Base-by-base conservation (phyloP, 2,329 filamentous ascomycete genomes). In the Aspergillus quadrilineatus region DNA sequence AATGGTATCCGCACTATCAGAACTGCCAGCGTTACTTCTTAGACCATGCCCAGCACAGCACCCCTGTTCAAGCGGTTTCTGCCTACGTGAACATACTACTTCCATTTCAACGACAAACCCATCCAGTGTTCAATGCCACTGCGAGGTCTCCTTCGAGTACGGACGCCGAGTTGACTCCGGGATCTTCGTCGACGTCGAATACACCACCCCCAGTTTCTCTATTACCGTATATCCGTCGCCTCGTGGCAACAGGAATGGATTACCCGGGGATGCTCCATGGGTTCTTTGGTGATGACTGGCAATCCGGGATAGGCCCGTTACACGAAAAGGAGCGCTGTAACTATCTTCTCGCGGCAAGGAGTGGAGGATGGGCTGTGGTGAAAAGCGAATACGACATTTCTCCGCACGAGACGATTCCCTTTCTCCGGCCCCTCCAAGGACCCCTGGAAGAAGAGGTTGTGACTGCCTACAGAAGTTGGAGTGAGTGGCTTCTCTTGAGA, bases 221-320 rank as follows among this genome's bases (percentile, higher is more conserved):
- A 9, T 83, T 94, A 4, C 93, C 94, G 0, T 99, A 96, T 72
- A 87, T 97, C 60, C 88, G 93, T 34, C 89, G 94, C 14, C 82
- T 97, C 2, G 86, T 97, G 46, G 90, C 90, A 14, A 97, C 93
- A 0, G 93, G 92, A 1, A 94, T 96, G 77, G 94, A 97, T 72
- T 87, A 86, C 41, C 86, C 89, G 0, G 86, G 86, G 0, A 87
- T 97, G n/a, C 79, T 99, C 58, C 90, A 96, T 69, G 92, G 92
- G 9, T 96, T 97, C 77, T 99, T 97, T 66, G 94, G 94, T n/a
- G 90, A 97, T 62, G 89, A 96, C 69, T 99, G 92, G 90, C 75
- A 79, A 34, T 79, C 83, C 17, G 94, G 94, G 1, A 82, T 97
- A 48, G 89, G 92, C 0, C 85, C 87, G 9, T 79, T 97, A 57